phyloP scores from a whole-genome alignment of 1,284 basidiomycete species.

The Ceratobasidium theobromae region DNA sequence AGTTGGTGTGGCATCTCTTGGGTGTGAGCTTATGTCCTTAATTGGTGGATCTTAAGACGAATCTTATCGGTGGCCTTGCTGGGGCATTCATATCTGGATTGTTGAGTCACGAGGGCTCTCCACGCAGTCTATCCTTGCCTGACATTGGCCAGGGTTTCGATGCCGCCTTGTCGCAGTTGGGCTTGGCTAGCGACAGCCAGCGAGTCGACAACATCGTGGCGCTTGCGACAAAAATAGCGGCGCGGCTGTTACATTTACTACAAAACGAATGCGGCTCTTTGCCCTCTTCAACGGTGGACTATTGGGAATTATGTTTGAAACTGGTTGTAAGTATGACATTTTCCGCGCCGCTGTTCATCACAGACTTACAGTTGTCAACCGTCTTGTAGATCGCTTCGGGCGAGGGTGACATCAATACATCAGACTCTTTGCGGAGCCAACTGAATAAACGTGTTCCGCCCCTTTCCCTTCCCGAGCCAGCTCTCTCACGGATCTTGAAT shows the following conservation, averaged over 20 bases:
- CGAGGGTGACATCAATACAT: not conserved
- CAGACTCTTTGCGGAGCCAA: not conserved
- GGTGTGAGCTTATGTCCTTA: not conserved
- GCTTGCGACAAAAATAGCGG: not conserved
- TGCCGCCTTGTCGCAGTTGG: not conserved
- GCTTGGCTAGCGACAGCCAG: not conserved
- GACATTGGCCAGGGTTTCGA: not conserved
- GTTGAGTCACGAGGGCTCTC: not conserved
- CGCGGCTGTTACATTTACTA: not conserved
- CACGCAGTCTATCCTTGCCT: not conserved
- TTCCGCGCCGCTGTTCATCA: not conserved
- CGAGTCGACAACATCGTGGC: not conserved
- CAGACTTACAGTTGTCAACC: not conserved
- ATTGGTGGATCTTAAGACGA: not conserved
- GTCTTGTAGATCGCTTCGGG: not conserved
- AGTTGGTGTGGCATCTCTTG: not conserved
- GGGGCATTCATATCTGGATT: not conserved
- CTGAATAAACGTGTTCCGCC: slow-evolving; percentile 2
- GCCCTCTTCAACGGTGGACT: not conserved
- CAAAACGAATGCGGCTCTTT: not conserved
- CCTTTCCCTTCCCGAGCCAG: slow-evolving; percentile 1
- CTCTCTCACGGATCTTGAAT: not conserved
- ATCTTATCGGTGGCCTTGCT: slow-evolving; percentile 5
- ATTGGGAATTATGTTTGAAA: slow-evolving; percentile 16
- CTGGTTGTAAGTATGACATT: not conserved